Percentiles rank a stretch among this genome's conserved stretches.
phyloP scores from a whole-genome alignment of 2,329 filamentous ascomycete species.

The Monilinia vaccinii-corymbosi region DNA sequence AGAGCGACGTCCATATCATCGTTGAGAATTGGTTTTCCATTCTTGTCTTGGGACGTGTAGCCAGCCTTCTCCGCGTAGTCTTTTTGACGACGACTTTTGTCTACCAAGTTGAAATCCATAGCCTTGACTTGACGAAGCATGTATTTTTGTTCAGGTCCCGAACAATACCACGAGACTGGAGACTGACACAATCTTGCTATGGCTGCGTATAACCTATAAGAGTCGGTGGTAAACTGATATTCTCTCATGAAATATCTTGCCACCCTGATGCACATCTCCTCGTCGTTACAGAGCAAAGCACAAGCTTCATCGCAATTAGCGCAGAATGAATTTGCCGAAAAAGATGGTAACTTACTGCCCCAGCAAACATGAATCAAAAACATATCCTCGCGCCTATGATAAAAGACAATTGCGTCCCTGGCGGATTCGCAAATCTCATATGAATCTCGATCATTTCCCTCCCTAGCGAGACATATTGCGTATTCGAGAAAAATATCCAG shows the following conservation, averaged over 20 bases:
- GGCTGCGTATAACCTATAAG: slow-evolving; percentile 73
- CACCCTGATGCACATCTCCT: slow-evolving; percentile 62
- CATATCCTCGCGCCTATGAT: slow-evolving; percentile 55
- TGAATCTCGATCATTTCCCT: slow-evolving; percentile 58
- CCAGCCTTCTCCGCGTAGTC: slow-evolving; percentile 35
- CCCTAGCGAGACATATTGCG: slow-evolving; percentile 63
- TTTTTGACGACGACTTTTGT: slow-evolving; percentile 38
- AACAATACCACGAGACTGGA: slow-evolving; percentile 65
- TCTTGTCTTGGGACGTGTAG: slow-evolving; percentile 30
- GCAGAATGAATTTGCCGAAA: no score
- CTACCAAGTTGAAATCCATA: slow-evolving; percentile 63
- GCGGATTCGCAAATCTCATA: slow-evolving; percentile 76
- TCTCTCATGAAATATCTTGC: slow-evolving; percentile 79
- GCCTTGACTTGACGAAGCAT: slow-evolving; percentile 85
- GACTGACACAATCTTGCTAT: slow-evolving; percentile 70
- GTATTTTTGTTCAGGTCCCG: slow-evolving; percentile 79
- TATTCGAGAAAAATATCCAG: slow-evolving; percentile 85
- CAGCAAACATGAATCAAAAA: slow-evolving; percentile 70
- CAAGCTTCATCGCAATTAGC: slow-evolving; percentile 48
- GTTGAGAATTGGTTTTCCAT: slow-evolving; percentile 27
- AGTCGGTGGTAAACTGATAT: slow-evolving; percentile 69
- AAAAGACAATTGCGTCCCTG: slow-evolving; percentile 74
- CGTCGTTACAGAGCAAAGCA: slow-evolving; percentile 71
- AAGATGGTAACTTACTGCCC: slow-evolving; percentile 46
- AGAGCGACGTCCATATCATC: slow-evolving; percentile 62